phyloP scores from a whole-genome alignment of 2,329 filamentous ascomycete genomes.

The Neonectria magnoliae region DNA sequence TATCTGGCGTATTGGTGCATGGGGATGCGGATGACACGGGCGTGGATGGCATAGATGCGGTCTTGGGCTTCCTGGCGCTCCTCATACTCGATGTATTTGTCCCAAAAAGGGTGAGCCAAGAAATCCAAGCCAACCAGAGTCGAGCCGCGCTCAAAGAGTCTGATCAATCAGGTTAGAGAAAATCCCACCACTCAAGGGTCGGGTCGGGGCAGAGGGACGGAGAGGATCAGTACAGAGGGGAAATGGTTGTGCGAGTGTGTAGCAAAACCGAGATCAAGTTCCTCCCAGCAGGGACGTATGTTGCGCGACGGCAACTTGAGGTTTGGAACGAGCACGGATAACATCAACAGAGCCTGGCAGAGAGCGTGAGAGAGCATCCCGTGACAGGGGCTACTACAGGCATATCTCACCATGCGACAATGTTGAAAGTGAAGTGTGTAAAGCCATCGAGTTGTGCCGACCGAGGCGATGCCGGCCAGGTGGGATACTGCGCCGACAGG shows the following conservation, averaged over 20 bases:
- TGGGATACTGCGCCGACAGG: slow-evolving; percentile 57
- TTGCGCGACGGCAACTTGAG: slow-evolving; percentile 52
- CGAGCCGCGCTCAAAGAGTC: slow-evolving; percentile 91
- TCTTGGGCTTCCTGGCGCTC: slow-evolving; percentile 87
- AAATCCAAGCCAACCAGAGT: slow-evolving; percentile 90
- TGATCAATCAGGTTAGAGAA: slow-evolving; percentile 55
- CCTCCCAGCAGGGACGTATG: slow-evolving; percentile 48
- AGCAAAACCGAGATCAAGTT: slow-evolving; percentile 58
- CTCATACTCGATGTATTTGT: slow-evolving; percentile 98
- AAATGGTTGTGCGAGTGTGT: slow-evolving; percentile 62
- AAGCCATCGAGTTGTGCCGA: slow-evolving; percentile 47
- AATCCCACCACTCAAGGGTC: slow-evolving; percentile 37
- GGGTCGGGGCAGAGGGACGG: slow-evolving; percentile 48
- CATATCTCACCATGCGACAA: slow-evolving; percentile 75
- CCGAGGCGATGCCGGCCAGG: slow-evolving; percentile 54
- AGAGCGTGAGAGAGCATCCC: slow-evolving; percentile 73
- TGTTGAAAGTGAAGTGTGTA: slow-evolving; percentile 50
- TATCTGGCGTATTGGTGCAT: slow-evolving; percentile 97
- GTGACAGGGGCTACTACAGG: slow-evolving; percentile 67
- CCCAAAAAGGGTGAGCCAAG: slow-evolving; percentile 95
- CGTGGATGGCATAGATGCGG: slow-evolving; percentile 84
- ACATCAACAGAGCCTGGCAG: slow-evolving; percentile 68
- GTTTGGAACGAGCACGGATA: slow-evolving; percentile 50
- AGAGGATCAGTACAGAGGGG: slow-evolving; percentile 68
- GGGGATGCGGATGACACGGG: slow-evolving; percentile 86